A percentile compares a stretch with the other conserved stretches of the same genome.
phyloP scores from a whole-genome alignment of 495 filamentous ascomycete genomes.

The Neurospora tetrasperma region DNA sequence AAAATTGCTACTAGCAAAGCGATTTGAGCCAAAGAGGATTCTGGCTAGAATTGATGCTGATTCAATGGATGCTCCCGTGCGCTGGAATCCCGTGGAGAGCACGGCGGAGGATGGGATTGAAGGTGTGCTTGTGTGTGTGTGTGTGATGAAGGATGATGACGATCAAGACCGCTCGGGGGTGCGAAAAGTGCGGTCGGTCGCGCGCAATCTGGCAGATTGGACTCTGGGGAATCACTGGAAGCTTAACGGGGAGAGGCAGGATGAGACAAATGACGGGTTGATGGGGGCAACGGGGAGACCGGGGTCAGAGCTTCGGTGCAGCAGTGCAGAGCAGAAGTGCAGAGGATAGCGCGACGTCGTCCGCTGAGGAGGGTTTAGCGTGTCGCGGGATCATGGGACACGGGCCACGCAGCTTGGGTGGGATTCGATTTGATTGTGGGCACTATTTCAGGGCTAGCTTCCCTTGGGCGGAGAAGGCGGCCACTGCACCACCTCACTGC shows the following conservation, averaged over 20 bases:
- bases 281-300: slow-evolving; percentile 11
- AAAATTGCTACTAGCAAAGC: not conserved
- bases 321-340: not conserved
- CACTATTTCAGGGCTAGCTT: not conserved
- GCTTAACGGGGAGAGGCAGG: not conserved
- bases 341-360: slow-evolving; percentile 14
- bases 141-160: not conserved
- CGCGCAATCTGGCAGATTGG: slow-evolving; percentile 1
- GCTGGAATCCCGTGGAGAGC: not conserved
- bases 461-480: not conserved
- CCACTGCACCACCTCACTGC: not conserved
- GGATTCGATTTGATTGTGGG: not conserved
- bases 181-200: not conserved
- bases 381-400: slow-evolving; percentile 8
- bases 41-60: not conserved
- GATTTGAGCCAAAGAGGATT: not conserved
- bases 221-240: not conserved
- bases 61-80: not conserved
- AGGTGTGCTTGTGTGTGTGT: not conserved
- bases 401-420: slow-evolving; percentile 10
- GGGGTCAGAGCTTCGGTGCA: slow-evolving; percentile 10
- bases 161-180: not conserved
- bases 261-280: slow-evolving; percentile 16
- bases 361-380: slow-evolving; percentile 12
- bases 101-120: not conserved